Evolutionary conservation across 176 grass and related monocot species (phyloP), one percentile per base, ranked within the genome.

Genomic region (Ensete glaucum): DNA sequence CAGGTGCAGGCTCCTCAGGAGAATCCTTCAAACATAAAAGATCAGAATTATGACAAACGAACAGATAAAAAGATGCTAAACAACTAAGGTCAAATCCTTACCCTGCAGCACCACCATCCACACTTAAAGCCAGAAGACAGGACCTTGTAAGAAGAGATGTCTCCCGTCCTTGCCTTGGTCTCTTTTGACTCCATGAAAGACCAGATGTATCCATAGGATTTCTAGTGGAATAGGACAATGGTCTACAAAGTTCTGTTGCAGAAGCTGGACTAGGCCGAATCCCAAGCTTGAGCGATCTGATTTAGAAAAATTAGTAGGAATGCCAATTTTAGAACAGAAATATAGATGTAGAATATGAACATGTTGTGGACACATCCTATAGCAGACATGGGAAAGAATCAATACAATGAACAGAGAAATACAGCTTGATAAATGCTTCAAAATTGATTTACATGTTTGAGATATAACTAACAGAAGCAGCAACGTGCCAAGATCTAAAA

Each of bases 251-350:
- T 66, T 77, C 75, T 50, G 77, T 53, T 50, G 59, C 66, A 67
- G 77, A 58, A 70, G 52, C 67, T 54, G 66, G 21, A 59, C 17
- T 59, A 57, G 64, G 53, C 24, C 65, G 58, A 14, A 69, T 56
- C 34, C 84, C 84, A 67, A 86, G 74, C 69, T 82, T 86, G 14
- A 86, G 69, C 62, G 84, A 86, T 54, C 83, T 85, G 16, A 85
- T 73, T 72, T 17, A 53, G 51, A 52, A 19, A 56, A 26, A 43
- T 6, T 21, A 78, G 16, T 11, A 7, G 2, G 24, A 55, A 54
- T 17, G 55, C 11, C 21, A n/a, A 67, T 53, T 16, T 29, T 11
- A 24, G 6, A 51, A 16, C 16, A 52, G 20, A 27, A 55, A 24
- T 15, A 56, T 20, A 58, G 19, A 29, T 23, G 17, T 1, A 73